Evolutionary conservation across 2,329 filamentous ascomycete genomes (phyloP).

Genomic region (Claviceps sp.): DNA sequence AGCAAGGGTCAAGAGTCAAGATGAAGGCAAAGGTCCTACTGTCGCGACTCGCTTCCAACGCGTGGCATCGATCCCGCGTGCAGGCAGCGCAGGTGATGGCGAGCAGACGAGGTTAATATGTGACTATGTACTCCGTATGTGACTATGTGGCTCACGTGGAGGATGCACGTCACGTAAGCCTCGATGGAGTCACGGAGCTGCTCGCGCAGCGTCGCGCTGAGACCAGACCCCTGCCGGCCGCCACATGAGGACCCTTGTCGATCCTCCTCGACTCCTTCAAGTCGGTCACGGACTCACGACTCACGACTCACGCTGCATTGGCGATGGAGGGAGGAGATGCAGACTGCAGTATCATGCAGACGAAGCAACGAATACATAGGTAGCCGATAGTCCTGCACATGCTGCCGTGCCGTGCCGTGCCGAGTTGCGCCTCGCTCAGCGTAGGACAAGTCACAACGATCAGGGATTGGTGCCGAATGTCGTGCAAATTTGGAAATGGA

Average conservation of each 20-base stretch:
- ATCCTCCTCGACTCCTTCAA: background rate
- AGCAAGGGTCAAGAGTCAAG: background rate
- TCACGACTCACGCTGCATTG: background rate
- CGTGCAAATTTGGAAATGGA: too few species aligned
- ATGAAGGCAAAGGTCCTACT: background rate
- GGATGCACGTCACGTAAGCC: background rate
- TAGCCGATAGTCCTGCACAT: background rate
- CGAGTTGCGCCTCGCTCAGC: background rate
- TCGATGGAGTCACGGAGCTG: background rate
- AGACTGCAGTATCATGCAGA: background rate
- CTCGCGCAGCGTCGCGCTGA: too few species aligned
- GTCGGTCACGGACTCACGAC: background rate
- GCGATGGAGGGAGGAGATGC: background rate
- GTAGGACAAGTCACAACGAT: background rate
- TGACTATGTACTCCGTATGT: background rate
- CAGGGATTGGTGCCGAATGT: too few species aligned
- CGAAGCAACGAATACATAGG: background rate
- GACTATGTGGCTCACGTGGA: background rate
- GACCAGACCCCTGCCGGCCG: background rate
- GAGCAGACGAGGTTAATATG: background rate
- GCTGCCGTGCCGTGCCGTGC: background rate
- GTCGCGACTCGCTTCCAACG: background rate
- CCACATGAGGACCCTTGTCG: background rate
- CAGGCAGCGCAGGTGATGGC: background rate
- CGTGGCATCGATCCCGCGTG: background rate